Percentiles rank a stretch among this genome's conserved stretches.
Evolutionary conservation across 306 rosid genomes (phyloP).

Genomic region (Quercus engelmannii): DNA sequence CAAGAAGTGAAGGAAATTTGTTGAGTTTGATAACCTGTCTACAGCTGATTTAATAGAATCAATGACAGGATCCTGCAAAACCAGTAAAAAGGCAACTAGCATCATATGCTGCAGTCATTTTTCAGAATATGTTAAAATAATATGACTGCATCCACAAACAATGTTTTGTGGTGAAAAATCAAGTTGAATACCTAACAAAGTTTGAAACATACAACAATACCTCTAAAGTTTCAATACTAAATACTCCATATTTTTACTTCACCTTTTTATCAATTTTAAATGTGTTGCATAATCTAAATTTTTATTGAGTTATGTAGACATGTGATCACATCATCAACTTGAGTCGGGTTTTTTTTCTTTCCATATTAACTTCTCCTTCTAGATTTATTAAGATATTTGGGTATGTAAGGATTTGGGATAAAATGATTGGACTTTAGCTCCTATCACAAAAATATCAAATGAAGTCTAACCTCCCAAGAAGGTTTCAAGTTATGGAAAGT

Average conservation of each 20-base stretch:
- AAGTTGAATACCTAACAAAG: not conserved
- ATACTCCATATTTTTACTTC: not conserved
- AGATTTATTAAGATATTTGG: not conserved
- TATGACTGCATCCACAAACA: not conserved
- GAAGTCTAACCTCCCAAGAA: not conserved
- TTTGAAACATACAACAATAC: not conserved
- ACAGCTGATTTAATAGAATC: conserved; percentile 88
- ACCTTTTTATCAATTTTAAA: not conserved
- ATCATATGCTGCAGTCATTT: not conserved
- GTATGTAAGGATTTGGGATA: not conserved
- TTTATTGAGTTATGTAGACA: not conserved
- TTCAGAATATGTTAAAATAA: not conserved
- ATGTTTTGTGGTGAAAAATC: not conserved
- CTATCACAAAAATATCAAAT: not conserved
- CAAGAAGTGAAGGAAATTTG: conserved; percentile 90
- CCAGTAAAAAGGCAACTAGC: not conserved
- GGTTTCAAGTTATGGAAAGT: not conserved
- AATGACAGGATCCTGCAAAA: conserved; percentile 83
- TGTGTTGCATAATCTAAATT: not conserved
- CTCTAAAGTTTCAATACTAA: not conserved
- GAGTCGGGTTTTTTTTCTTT: not conserved
- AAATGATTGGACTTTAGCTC: not conserved
- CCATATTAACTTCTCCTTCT: not conserved
- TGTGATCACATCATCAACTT: not conserved
- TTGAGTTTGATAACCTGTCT: conserved; percentile 79